These are phyloP conservation scores for Solanum medicagineum DNA, from an alignment of 257 asterid species.

Conservation along the genomic window DNA sequence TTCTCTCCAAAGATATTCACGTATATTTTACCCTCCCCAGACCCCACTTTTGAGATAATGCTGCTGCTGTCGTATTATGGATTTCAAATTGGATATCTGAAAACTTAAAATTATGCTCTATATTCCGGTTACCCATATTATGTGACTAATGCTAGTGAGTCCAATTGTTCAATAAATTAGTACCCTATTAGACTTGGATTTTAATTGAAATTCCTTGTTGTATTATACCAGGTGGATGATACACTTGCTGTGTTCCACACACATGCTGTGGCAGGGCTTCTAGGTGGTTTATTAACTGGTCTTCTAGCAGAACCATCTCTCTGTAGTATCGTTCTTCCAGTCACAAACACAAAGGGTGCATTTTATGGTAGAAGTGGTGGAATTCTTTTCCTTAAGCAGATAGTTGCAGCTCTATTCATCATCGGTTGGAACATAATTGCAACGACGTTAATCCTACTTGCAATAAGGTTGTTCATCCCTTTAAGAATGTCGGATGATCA, in stretches of 20 bases:
- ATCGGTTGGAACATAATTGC: slow-evolving; percentile 61
- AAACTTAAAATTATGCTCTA: too few species aligned
- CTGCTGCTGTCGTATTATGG: too few species aligned
- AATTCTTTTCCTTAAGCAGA: slow-evolving; percentile 43
- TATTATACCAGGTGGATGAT: slow-evolving; percentile 52
- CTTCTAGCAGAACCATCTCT: slow-evolving; percentile 68
- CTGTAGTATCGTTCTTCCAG: slow-evolving; percentile 53
- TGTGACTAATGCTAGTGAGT: too few species aligned
- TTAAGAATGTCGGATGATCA: slow-evolving; percentile 79
- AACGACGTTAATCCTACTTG: slow-evolving; percentile 48
- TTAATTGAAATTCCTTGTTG: background rate
- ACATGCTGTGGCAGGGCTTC: slow-evolving; percentile 76
- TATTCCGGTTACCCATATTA: too few species aligned
- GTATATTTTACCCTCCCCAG: too few species aligned
- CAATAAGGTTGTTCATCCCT: slow-evolving; percentile 45
- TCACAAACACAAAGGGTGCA: slow-evolving; percentile 60
- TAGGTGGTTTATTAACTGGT: slow-evolving; percentile 78
- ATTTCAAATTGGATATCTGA: too few species aligned
- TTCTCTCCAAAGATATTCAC: too few species aligned
- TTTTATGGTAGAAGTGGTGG: slow-evolving; percentile 55
- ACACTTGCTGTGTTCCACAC: slow-evolving; percentile 84
- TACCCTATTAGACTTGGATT: background rate
- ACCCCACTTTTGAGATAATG: too few species aligned
- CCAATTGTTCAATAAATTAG: too few species aligned
- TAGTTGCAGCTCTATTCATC: slow-evolving; percentile 64